A percentile compares a stretch with the other conserved stretches of the same genome.
Conservation (phyloP, 2,329 filamentous ascomycete species). For the Metarhizium rileyi region DNA sequence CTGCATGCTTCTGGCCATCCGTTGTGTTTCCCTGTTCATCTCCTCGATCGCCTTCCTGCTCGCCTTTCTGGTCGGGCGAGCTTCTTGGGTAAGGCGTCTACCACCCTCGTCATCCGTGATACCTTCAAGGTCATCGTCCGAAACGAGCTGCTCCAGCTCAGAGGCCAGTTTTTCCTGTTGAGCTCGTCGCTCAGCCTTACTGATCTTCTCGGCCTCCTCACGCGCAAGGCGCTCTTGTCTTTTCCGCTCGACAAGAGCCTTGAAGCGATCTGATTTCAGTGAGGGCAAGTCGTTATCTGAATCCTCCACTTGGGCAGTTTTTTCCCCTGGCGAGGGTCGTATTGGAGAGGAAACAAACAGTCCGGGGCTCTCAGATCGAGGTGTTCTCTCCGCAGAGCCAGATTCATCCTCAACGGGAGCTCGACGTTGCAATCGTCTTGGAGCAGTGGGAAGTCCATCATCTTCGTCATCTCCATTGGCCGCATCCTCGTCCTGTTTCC, state of each 20-base stretch:
- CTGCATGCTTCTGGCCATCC: constrained; percentile 82
- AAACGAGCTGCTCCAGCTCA: constrained; percentile 24
- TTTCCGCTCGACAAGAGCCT: constrained; percentile 64
- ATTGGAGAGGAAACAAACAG: constrained; percentile 48
- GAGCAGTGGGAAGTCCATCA: constrained; percentile 29
- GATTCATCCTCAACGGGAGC: constrained; percentile 22
- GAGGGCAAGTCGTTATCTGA: constrained; percentile 39
- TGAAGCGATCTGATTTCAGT: constrained; percentile 49
- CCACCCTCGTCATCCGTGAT: constrained; percentile 53
- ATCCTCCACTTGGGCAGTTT: constrained; percentile 24
- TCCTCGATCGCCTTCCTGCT: constrained; percentile 93
- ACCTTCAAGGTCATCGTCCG: constrained; percentile 35
- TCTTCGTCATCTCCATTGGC: constrained; percentile 17
- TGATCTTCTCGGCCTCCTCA: constrained; percentile 48
- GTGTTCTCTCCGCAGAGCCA: constrained; percentile 9
- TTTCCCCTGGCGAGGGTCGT: constrained; percentile 22
- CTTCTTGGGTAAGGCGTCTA: constrained; percentile 57
- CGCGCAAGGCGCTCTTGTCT: constrained; percentile 58
- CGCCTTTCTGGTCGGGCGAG: constrained; percentile 68
- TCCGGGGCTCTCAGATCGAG: constrained; percentile 29
- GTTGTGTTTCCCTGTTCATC: constrained; percentile 90
- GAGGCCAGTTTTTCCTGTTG: constrained; percentile 25
- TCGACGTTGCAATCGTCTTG: constrained; percentile 30
- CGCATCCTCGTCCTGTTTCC: constrained; percentile 15
- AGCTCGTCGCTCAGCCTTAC: constrained; percentile 33